Evolutionary conservation across 352 stramenopile species (phyloP), one percentile per base, ranked within the genome.

Genomic region (Phytophthora quininea): DNA sequence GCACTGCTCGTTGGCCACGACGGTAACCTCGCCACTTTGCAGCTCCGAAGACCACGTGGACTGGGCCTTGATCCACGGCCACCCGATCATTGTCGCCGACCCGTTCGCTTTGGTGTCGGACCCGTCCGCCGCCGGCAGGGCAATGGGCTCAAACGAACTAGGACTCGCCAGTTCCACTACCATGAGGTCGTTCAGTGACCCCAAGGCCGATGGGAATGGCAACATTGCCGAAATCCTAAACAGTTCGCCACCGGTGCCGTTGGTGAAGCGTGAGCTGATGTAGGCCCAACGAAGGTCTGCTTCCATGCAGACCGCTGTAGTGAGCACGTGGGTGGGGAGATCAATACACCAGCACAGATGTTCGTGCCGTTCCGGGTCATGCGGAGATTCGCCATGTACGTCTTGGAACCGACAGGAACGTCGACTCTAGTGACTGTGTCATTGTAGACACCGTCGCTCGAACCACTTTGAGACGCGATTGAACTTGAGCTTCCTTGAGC

Each of bases 141-240:
- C 37, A 15, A 80, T 54, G 24, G 76, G 76, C 35, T 65, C 51
- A 30, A 65, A 66, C n/a, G 47, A 74, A 51, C 61, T 75, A 2
- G 51, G 54, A 0, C 4, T 50, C 12, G 69, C 66, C 19, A 89
- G 62, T 35, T 83, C 67, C n/a, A 87, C 55, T 12, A 87, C 54
- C 12, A 49, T 49, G 11, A 49, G 19, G 43, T 49, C 43, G 15
- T 51, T 58, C 8, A 57, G 50, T 19, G 33, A 33, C n/a, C 46
- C 15, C 15, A 45, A n/a, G 4, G 14, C 54, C 48, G 32, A n/a
- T 37, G 24, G 31, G 14, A 47, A 14, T 8, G 15, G 19, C 9
- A 53, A 19, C 32, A 51, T 45, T n/a, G 42, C 54, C 2, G 30
- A 29, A 15, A 53, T 9, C 32, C 47, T 62, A 9, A 53, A 43